Conservation (phyloP, 768 basidiomycete genomes). For the Amylocystis lapponica region DNA sequence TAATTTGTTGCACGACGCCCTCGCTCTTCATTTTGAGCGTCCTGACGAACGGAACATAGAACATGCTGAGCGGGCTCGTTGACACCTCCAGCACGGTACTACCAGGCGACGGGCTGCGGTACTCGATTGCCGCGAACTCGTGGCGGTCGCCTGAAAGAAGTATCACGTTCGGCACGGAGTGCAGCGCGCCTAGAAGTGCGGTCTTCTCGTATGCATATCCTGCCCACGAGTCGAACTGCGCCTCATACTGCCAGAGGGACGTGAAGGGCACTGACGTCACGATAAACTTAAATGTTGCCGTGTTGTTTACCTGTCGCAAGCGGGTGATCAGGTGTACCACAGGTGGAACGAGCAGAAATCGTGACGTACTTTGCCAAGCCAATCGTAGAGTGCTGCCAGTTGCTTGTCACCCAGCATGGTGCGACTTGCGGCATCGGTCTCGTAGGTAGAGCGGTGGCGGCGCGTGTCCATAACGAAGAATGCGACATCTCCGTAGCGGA, state of each 20-base stretch:
- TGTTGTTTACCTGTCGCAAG: constrained; percentile 53
- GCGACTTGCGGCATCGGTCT: constrained; percentile 31
- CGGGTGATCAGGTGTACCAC: background rate
- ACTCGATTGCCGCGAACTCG: constrained; percentile 72
- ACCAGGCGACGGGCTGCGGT: constrained; percentile 32
- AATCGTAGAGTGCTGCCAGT: constrained; percentile 51
- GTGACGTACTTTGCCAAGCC: constrained; percentile 51
- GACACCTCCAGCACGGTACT: constrained; percentile 57
- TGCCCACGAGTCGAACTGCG: constrained; percentile 64
- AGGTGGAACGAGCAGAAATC: too few relatives aligned
- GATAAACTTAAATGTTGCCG: constrained; percentile 74
- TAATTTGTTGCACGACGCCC: constrained; percentile 32
- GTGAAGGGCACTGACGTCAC: constrained; percentile 72
- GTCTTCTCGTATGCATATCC: constrained; percentile 56
- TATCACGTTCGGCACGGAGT: constrained; percentile 65
- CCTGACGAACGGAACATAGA: constrained; percentile 54
- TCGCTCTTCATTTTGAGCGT: constrained; percentile 45
- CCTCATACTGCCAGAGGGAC: constrained; percentile 62
- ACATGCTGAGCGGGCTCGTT: constrained; percentile 66
- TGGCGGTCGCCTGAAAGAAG: constrained; percentile 72
- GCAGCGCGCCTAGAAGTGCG: constrained; percentile 48
- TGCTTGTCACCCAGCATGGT: constrained; percentile 72
- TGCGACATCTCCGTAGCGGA: constrained; percentile 59
- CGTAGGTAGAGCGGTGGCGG: constrained; percentile 43
- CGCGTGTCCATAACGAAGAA: constrained; percentile 80